phyloP scores from a whole-genome alignment of 331 rosid species.

The Erythrophleum ivorense region DNA sequence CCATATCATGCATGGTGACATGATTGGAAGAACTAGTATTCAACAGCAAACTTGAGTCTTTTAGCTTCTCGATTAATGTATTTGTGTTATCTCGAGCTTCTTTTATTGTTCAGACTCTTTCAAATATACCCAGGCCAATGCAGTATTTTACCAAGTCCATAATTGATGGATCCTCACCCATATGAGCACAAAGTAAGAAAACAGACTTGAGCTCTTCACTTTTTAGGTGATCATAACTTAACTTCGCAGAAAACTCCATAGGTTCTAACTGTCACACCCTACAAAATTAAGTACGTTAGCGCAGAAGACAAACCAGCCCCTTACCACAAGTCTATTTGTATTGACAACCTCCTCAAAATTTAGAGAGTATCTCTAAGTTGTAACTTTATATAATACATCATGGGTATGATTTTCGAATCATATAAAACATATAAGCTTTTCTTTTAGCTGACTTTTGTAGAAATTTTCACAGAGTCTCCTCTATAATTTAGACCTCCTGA shows the following conservation, averaged over 20 bases:
- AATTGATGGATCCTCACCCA: constrained; percentile 1
- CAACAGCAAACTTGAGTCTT: constrained; percentile 42
- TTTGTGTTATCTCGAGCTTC: not conserved
- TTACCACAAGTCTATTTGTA: no score
- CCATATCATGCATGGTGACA: constrained; percentile 54
- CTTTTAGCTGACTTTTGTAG: no score
- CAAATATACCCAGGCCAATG: no score
- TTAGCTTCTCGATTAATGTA: constrained; percentile 6
- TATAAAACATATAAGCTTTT: no score
- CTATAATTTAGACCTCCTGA: no score
- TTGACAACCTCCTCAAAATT: no score
- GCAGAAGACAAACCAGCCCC: no score
- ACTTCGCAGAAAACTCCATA: constrained; percentile 2
- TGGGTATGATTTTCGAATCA: no score
- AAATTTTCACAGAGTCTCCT: no score
- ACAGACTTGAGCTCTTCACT: constrained; percentile 20
- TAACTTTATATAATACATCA: no score
- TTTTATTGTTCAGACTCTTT: not conserved
- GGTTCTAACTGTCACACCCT: not conserved
- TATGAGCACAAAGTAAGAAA: constrained; percentile 32
- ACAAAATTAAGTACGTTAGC: no score
- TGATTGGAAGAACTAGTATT: constrained; percentile 29
- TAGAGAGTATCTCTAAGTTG: no score
- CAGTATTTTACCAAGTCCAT: constrained; percentile 38
- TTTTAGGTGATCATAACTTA: constrained; percentile 33